These are phyloP conservation scores for Trichoderma atrobrunneum DNA, from an alignment of 2,329 filamentous ascomycete species.

Conservation along the genomic window DNA sequence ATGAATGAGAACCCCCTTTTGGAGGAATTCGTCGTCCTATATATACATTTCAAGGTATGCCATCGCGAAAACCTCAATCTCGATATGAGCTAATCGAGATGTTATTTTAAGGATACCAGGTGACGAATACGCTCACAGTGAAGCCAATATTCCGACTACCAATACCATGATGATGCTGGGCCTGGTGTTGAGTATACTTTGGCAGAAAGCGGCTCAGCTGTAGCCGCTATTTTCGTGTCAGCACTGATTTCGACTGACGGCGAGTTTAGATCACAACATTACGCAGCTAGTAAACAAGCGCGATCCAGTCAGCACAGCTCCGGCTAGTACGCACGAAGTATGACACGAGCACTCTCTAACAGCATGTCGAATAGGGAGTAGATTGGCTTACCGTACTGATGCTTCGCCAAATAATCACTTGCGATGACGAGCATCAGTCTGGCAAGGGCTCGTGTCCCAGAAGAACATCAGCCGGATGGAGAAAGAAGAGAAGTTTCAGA, in stretches of 20 bases:
- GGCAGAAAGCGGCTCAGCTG: not conserved
- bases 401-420: not conserved
- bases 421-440: not conserved
- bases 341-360: not conserved
- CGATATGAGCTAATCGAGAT: not conserved
- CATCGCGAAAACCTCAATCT: not conserved
- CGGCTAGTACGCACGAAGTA: not conserved
- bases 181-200: not conserved
- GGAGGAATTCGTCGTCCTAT: not conserved
- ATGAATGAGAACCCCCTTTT: not conserved
- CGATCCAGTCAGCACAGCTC: not conserved
- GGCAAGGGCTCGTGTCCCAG: not conserved
- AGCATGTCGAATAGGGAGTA: not conserved
- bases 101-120: not conserved
- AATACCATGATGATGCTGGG: not conserved
- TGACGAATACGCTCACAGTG: not conserved
- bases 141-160: not conserved
- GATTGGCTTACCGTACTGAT: not conserved
- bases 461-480: accelerated
- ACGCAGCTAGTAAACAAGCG: not conserved
- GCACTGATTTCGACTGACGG: not conserved
- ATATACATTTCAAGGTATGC: not conserved
- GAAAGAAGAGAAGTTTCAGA: not conserved
- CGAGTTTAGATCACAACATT: not conserved
- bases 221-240: not conserved